A percentile compares a stretch with the other conserved stretches of the same genome.
These are phyloP conservation scores for Thraustochytrium sp. DNA, from an alignment of 352 stramenopile genomes.

Conservation along the genomic window DNA sequence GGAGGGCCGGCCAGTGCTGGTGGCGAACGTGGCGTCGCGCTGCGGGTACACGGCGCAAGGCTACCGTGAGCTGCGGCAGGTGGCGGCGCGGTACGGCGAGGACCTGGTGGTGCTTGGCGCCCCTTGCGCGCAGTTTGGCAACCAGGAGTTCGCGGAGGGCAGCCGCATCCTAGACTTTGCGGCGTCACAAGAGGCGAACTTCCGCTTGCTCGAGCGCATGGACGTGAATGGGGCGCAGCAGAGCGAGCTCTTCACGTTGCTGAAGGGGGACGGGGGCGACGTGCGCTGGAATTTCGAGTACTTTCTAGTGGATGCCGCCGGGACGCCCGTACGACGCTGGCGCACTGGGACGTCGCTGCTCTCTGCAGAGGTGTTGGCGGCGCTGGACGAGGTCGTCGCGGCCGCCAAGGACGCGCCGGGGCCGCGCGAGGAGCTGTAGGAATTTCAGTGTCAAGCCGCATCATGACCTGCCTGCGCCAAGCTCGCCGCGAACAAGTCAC, in stretches of 20 bases:
- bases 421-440: background rate
- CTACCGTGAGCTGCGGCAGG: slow-evolving; percentile 56
- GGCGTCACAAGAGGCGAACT: slow-evolving; percentile 56
- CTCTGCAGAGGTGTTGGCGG: background rate
- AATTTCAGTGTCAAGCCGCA: no score
- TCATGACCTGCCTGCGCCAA: no score
- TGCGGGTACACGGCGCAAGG: slow-evolving; percentile 58
- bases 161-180: slow-evolving; percentile 64
- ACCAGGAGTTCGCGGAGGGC: slow-evolving; percentile 56
- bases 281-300: slow-evolving; percentile 39
- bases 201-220: slow-evolving; percentile 55
- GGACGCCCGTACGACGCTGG: slow-evolving; percentile 16
- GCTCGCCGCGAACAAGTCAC: no score
- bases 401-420: background rate
- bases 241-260: background rate
- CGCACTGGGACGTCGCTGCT: background rate
- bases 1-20: slow-evolving; percentile 44
- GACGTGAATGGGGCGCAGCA: slow-evolving; percentile 43
- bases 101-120: slow-evolving; percentile 61
- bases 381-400: background rate
- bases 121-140: slow-evolving; percentile 63
- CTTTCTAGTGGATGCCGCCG: background rate
- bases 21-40: slow-evolving; percentile 57
- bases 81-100: slow-evolving; percentile 56
- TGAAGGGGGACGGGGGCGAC: background rate